Base-by-base conservation (phyloP, 805 yeast genomes). In the Barnettozyma populi region DNA sequence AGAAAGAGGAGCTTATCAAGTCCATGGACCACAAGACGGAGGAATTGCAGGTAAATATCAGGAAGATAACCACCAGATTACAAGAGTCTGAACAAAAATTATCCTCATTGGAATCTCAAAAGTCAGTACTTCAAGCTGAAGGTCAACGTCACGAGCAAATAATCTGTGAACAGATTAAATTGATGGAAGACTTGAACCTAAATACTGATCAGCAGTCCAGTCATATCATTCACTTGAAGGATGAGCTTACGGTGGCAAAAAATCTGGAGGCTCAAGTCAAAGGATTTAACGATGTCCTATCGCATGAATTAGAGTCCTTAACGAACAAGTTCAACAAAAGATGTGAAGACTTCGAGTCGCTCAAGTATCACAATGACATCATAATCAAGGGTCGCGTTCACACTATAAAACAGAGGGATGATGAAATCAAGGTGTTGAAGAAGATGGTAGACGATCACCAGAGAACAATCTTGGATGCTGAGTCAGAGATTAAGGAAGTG, bases 351-450 rank as follows among this genome's bases (percentile, higher is more conserved):
- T 32, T 43, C 31, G 49, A 48, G n/a, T 16, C 38, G 5, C 34
- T 27, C 9, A 43, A 29, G 27, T 24, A 38, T 11, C 50, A 47
- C 5, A 14, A 29, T 27, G 49, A 47, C 7, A 7, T 37, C 7
- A 25, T 43, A 14, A 20, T 16, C 8, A 43, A 35, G 16, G 35
- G 37, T 35, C 43, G 46, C 9, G 39, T 38, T n/a, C 11, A 21
- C 16, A 20, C 44, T 10, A 25, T 52, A 3, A 44, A 44, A 29
- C 46, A 42, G 9, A 56, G 53, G 35, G 52, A 51, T 7, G 53
- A 51, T 1, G 61, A 53, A 20, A 54, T 52, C 9, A 45, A 43
- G 13, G 38, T 44, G 2, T 32, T 54, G 38, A 58, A 46, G 24
- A 31, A n/a, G 4, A 36, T 23, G 13, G 34, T 46, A 2, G 31